These are phyloP conservation scores for Psophocarpus tetragonolobus DNA, from an alignment of 306 rosid genomes.

Conservation along the genomic window DNA sequence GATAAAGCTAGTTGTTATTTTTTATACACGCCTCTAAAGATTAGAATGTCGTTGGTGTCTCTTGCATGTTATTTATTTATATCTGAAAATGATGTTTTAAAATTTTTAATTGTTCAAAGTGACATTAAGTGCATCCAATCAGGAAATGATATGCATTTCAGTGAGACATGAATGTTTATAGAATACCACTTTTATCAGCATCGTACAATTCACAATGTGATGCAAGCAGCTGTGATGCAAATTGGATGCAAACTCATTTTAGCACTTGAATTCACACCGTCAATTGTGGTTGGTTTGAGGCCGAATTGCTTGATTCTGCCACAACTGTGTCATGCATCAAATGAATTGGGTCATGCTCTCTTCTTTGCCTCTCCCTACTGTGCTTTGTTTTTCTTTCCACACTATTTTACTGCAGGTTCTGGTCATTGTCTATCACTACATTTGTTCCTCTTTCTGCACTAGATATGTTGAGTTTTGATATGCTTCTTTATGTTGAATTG, in stretches of 20 bases:
- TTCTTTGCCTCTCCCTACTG: neutral
- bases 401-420: neutral
- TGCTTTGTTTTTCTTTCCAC: neutral
- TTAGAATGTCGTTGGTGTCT: neutral
- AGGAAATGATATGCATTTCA: constrained; percentile 4
- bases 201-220: neutral
- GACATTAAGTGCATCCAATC: neutral
- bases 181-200: neutral
- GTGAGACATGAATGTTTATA: neutral
- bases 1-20: neutral
- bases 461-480: neutral
- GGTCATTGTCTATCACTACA: neutral
- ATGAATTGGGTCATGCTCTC: neutral
- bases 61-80: constrained; percentile 17
- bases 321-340: neutral
- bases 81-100: neutral
- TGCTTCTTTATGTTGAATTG: neutral
- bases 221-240: neutral
- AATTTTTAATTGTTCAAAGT: neutral
- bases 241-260: neutral
- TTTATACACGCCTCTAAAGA: neutral
- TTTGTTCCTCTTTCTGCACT: neutral
- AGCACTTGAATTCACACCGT: neutral
- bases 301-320: neutral
- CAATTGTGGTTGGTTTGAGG: neutral